phyloP scores from a whole-genome alignment of 345 rosid genomes.

The Lenwebbia sp. region DNA sequence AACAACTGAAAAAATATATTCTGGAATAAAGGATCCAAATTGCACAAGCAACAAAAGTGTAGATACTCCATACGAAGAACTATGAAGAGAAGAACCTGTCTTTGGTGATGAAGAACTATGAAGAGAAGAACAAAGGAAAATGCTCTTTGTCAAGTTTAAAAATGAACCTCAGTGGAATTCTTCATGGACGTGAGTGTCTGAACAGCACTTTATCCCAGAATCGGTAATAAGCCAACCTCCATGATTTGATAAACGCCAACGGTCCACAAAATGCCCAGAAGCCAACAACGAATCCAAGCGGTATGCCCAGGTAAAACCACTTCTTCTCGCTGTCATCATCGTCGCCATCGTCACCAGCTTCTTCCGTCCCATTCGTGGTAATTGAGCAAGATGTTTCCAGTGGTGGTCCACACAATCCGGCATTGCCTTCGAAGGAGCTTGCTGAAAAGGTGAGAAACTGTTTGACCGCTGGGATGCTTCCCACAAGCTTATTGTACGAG shows the following conservation, averaged over 20 bases:
- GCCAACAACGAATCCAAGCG: neutral
- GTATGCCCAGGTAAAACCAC: neutral
- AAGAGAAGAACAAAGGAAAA: no score
- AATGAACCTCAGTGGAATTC: no score
- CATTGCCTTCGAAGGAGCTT: conserved; percentile 13
- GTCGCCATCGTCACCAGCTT: neutral
- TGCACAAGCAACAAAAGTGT: no score
- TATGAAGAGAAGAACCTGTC: neutral
- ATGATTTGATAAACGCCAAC: neutral
- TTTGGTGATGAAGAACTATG: no score
- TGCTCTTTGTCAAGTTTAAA: no score
- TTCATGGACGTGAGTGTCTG: neutral
- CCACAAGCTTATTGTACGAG: conserved; percentile 15
- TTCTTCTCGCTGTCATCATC: neutral
- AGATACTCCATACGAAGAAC: neutral
- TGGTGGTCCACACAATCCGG: conserved; percentile 21
- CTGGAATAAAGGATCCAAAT: no score
- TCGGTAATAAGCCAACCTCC: neutral
- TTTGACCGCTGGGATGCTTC: neutral
- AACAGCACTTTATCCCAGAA: neutral
- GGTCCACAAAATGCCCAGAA: neutral
- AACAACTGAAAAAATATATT: no score
- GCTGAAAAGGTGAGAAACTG: conserved; percentile 2
- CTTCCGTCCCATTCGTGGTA: neutral
- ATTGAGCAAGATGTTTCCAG: neutral